Percentiles rank a stretch among this genome's conserved stretches.
Evolutionary conservation across 257 asterid species (phyloP).

Genomic region (Prunella vulgaris): DNA sequence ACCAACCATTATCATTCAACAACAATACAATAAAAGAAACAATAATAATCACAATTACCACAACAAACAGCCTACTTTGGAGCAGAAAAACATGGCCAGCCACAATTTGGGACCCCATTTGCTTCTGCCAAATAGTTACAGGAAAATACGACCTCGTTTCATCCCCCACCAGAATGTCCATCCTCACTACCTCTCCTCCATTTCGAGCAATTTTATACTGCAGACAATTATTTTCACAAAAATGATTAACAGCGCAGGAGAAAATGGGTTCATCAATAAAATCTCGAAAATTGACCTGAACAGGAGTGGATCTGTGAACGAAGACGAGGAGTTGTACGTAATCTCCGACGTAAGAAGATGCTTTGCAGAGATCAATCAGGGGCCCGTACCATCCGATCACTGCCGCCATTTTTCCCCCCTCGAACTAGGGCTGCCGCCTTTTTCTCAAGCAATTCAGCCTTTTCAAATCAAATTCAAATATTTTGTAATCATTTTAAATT

Average conservation of each 20-base stretch:
- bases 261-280: no score
- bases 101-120: constrained; percentile 44
- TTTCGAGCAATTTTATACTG: constrained; percentile 55
- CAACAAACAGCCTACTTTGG: constrained; percentile 43
- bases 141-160: constrained; percentile 70
- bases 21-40: background rate
- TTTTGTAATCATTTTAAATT: no score
- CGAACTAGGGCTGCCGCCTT: background rate
- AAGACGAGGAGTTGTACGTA: constrained; percentile 59
- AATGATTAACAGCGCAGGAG: no score
- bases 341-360: constrained; percentile 48
- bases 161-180: constrained; percentile 62
- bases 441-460: no score
- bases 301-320: constrained; percentile 54
- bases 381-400: constrained; percentile 75
- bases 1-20: background rate
- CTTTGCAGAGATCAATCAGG: constrained; percentile 50
- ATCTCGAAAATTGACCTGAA: constrained; percentile 37
- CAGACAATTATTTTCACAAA: background rate
- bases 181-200: constrained; percentile 62
- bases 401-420: constrained; percentile 39
- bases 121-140: constrained; percentile 64
- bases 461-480: no score
- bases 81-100: constrained; percentile 59
- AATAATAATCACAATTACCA: background rate